phyloP scores from a whole-genome alignment of 2,329 filamentous ascomycete genomes.

The Sphaerulina vaccinii region DNA sequence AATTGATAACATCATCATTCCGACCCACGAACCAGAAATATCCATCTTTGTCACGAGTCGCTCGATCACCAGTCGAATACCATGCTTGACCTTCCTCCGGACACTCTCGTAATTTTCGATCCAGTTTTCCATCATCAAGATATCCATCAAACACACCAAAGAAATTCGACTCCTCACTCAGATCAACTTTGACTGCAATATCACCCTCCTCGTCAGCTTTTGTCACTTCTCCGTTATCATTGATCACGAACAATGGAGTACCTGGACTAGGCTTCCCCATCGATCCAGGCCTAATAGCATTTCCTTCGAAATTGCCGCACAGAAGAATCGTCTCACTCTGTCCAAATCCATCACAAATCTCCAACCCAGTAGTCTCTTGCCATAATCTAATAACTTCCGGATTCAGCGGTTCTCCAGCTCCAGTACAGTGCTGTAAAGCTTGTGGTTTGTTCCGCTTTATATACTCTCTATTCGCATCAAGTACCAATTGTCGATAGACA shows the following conservation, averaged over 20 bases:
- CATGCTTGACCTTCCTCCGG: conserved; percentile 20
- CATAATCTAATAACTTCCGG: conserved; percentile 42
- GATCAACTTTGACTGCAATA: conserved; percentile 36
- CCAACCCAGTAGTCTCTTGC: conserved; percentile 38
- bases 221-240: conserved; percentile 34
- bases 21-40: conserved; percentile 99
- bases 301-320: conserved; percentile 42
- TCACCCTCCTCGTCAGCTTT: conserved; percentile 39
- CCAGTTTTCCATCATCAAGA: conserved; percentile 29
- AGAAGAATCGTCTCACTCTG: conserved; percentile 44
- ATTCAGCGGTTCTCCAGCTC: conserved; percentile 44
- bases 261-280: conserved; percentile 44
- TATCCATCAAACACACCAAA: conserved; percentile 35
- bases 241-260: conserved; percentile 39
- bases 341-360: conserved; percentile 44
- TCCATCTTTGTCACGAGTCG: conserved; percentile 90
- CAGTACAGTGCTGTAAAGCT: conserved; percentile 39
- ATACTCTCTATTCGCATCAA: conserved; percentile 35
- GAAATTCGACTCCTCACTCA: conserved; percentile 24
- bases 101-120: conserved; percentile 21
- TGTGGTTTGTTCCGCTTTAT: conserved; percentile 33
- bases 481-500: conserved; percentile 43
- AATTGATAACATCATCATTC: conserved; percentile 70
- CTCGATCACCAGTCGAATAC: conserved; percentile 57
- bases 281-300: conserved; percentile 38